These are phyloP conservation scores for Cubamyces sp. DNA, from an alignment of 768 basidiomycete species.

Conservation along the genomic window DNA sequence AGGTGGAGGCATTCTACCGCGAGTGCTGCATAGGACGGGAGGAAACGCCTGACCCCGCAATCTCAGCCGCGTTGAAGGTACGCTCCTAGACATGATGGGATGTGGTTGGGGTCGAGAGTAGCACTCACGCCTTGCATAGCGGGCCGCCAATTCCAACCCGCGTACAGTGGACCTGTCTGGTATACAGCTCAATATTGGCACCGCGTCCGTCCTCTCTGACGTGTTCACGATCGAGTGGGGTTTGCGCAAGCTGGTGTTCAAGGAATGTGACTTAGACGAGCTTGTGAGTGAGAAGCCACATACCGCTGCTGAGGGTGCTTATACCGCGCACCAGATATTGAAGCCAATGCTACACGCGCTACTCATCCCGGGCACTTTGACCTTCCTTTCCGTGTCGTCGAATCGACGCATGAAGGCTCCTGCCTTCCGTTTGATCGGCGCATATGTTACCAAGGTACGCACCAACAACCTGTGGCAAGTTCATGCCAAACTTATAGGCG, in stretches of 20 bases:
- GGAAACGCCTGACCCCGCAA: constrained; percentile 65
- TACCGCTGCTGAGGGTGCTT: background rate
- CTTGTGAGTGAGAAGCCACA: constrained; percentile 49
- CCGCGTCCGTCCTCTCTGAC: constrained; percentile 85
- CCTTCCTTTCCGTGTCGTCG: constrained; percentile 83
- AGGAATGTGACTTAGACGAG: constrained; percentile 88
- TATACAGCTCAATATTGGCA: constrained; percentile 68
- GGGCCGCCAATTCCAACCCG: constrained; percentile 57
- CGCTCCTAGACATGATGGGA: constrained; percentile 21
- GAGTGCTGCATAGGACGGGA: constrained; percentile 84
- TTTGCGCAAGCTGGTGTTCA: constrained; percentile 78
- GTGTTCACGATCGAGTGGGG: constrained; percentile 95
- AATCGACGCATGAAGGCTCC: constrained; percentile 78
- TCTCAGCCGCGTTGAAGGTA: constrained; percentile 76
- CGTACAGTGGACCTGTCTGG: constrained; percentile 81
- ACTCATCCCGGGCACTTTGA: constrained; percentile 78
- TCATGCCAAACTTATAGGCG: too few species aligned
- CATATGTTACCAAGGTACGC: constrained; percentile 74
- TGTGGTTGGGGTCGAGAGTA: background rate
- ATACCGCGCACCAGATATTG: constrained; percentile 54
- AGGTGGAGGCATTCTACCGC: constrained; percentile 84
- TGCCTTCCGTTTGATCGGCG: constrained; percentile 80
- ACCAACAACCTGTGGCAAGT: too few species aligned
- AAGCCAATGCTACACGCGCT: constrained; percentile 92
- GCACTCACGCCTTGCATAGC: constrained; percentile 37